These are phyloP conservation scores for Spathaspora girioi DNA, from an alignment of 805 yeast species.

Conservation along the genomic window DNA sequence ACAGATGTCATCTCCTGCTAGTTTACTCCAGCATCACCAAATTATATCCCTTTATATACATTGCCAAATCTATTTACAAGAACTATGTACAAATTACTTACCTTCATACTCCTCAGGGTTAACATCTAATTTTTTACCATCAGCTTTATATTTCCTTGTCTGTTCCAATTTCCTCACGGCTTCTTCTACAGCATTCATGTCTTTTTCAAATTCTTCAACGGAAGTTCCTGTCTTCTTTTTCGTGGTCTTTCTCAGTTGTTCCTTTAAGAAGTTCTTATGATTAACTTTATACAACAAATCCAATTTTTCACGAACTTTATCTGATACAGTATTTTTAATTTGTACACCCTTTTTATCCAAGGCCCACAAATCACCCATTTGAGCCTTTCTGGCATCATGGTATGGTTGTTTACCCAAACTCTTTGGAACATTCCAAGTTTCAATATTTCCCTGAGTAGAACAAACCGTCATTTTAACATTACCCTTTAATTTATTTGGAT, in stretches of 20 bases:
- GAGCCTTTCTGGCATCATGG: slow-evolving; percentile 86
- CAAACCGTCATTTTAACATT: slow-evolving; percentile 80
- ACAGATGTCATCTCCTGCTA: neutral
- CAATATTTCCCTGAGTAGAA: slow-evolving; percentile 74
- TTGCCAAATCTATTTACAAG: slow-evolving; percentile 1
- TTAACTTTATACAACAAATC: slow-evolving; percentile 34
- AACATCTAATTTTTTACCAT: slow-evolving; percentile 25
- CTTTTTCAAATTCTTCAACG: slow-evolving; percentile 24
- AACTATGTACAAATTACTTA: slow-evolving; percentile 7
- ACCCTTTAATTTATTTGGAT: slow-evolving; percentile 75
- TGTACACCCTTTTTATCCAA: slow-evolving; percentile 31
- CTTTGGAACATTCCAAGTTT: slow-evolving; percentile 84
- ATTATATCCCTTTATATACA: neutral
- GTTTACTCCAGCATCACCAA: neutral
- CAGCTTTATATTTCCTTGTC: slow-evolving; percentile 25
- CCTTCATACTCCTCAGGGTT: slow-evolving; percentile 16
- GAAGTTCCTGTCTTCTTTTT: slow-evolving; percentile 24
- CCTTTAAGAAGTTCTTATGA: slow-evolving; percentile 35
- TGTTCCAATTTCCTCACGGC: slow-evolving; percentile 30
- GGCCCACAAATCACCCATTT: slow-evolving; percentile 88
- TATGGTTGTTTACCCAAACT: slow-evolving; percentile 70
- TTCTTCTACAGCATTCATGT: slow-evolving; percentile 22
- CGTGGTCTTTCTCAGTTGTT: slow-evolving; percentile 30
- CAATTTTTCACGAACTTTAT: slow-evolving; percentile 27
- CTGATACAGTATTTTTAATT: slow-evolving; percentile 28